A percentile compares a stretch with the other conserved stretches of the same genome.
Evolutionary conservation across 768 basidiomycete species (phyloP).

Genomic region (Boletus subcaerulescens): DNA sequence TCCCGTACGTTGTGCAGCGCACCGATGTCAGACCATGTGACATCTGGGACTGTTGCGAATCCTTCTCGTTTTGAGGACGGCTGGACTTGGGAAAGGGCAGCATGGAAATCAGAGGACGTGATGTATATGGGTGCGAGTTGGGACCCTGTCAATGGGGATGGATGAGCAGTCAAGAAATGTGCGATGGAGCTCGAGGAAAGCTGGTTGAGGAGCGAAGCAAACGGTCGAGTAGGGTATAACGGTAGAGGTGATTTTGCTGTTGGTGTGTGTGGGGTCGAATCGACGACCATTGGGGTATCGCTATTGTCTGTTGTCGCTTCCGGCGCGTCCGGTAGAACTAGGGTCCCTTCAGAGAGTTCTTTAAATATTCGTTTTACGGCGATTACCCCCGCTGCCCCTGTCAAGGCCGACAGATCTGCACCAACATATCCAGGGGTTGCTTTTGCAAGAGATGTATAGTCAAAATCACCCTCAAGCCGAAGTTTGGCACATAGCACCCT

Average conservation of each 20-base stretch:
- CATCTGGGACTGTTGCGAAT: constrained; percentile 94
- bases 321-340: constrained; percentile 48
- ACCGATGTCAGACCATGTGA: constrained; percentile 93
- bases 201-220: constrained; percentile 37
- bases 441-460: constrained; percentile 83
- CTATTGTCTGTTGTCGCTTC: constrained; percentile 14
- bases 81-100: constrained; percentile 85
- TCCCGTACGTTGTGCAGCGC: constrained; percentile 84
- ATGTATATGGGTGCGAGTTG: constrained; percentile 84
- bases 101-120: constrained; percentile 73
- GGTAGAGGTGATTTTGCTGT: constrained; percentile 15
- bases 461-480: constrained; percentile 81
- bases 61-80: constrained; percentile 98
- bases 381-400: constrained; percentile 91
- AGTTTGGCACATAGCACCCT: constrained; percentile 82
- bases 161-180: constrained; percentile 86
- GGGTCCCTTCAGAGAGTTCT: constrained; percentile 62
- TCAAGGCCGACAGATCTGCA: constrained; percentile 87
- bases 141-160: constrained; percentile 67
- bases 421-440: constrained; percentile 97
- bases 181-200: constrained; percentile 71
- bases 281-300: constrained; percentile 39
- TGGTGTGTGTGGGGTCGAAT: constrained; percentile 21
- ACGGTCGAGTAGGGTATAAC: constrained; percentile 27
- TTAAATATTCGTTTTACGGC: constrained; percentile 97